Evolutionary conservation across 805 yeast species (phyloP).

Genomic region (Nakazawaea holstii): DNA sequence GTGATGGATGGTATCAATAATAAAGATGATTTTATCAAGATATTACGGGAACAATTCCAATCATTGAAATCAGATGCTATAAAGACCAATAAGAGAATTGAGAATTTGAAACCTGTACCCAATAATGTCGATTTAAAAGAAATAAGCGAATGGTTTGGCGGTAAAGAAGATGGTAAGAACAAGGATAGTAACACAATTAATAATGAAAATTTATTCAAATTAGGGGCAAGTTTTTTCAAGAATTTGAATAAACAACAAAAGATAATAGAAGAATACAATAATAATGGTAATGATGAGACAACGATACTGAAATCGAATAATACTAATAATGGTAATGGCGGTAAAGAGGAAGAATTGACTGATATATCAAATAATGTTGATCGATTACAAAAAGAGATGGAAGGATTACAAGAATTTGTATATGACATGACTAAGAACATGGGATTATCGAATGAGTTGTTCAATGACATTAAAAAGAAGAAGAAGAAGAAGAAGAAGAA

Average conservation of each 20-base stretch:
- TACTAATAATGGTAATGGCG: slow-evolving; percentile 16
- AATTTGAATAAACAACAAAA: slow-evolving; percentile 3
- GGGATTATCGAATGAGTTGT: slow-evolving; percentile 1
- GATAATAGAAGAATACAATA: slow-evolving; percentile 1
- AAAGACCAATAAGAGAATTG: background rate
- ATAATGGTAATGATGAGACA: slow-evolving; percentile 13
- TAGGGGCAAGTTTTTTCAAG: background rate
- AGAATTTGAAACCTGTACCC: background rate
- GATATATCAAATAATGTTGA: slow-evolving; percentile 20
- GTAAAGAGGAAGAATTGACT: slow-evolving; percentile 18
- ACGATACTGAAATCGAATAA: background rate
- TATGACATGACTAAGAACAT: slow-evolving; percentile 8
- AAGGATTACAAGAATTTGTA: slow-evolving; percentile 14
- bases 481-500: background rate
- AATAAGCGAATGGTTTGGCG: background rate
- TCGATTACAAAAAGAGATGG: slow-evolving; percentile 18
- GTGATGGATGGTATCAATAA: background rate
- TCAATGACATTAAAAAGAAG: background rate
- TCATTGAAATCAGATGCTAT: background rate
- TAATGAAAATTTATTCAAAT: background rate
- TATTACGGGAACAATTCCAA: background rate
- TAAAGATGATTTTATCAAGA: background rate
- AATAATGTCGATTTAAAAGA: background rate
- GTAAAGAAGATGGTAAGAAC: background rate
- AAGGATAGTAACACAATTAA: background rate